Base-by-base conservation (phyloP, 345 rosid genomes). In the Luvunga scandens region DNA sequence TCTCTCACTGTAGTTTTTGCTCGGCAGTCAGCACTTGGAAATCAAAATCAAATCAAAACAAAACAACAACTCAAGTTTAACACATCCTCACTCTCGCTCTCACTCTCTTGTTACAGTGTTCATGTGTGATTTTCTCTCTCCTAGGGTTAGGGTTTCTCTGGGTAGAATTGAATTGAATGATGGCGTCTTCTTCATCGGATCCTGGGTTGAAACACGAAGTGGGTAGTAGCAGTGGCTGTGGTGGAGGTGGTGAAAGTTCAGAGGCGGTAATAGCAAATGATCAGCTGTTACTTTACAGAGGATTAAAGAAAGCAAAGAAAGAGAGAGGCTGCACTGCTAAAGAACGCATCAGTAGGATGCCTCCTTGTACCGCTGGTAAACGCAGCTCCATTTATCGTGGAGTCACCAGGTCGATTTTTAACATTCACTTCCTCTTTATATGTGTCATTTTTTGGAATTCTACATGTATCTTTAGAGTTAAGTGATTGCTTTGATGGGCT, bases 321-420 rank as follows among this genome's bases (percentile, higher is more conserved):
- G 99, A 96, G 81, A 90, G 98, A 86, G 97, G 97, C 1, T 94
- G 98, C 73, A 96, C 99, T 34, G 98, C 99, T 48, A 96, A 96
- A 83, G 99, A 96, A 82, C 97, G 99, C 71, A 96, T 96, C 76
- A 96, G 99, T 80, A 92, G 93, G 82, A 94, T 96, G 99, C 97
- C 97, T 66, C 99, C 98, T 65, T 91, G 97, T 19, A 94, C 99
- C 0, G 98, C 98, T 59, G 99, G 99, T 16, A 96, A 96, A 89
- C 95, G 99, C 81, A 96, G 99, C 79, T 96, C 99, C 67, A 96
- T 96, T 77, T 96, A 96, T 87, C 97, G 99, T 5, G 99, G 99
- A 61, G 99, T 96, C 83, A 96, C 99, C 83, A 94, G 98, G 99
- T 94, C 71, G 63, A 45, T 38, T 18, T 8, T 70, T 4, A 38